Evolutionary conservation across 345 rosid species (phyloP).

Genomic region (Aquilaria sinensis): DNA sequence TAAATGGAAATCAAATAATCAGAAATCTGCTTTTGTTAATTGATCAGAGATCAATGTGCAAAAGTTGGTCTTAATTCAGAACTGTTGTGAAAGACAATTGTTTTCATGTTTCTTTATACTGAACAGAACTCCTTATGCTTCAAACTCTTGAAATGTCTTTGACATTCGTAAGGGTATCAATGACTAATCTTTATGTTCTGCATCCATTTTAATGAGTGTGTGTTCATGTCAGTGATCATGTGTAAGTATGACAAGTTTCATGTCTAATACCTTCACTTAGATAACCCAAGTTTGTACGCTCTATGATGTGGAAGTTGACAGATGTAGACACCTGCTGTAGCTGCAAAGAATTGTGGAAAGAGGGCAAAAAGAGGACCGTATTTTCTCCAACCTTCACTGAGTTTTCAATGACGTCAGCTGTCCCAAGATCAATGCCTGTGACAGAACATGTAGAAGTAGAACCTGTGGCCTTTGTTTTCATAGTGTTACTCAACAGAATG

Average conservation of each 20-base stretch:
- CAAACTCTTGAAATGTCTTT: no score
- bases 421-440: constrained; percentile 38
- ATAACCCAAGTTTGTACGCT: constrained; percentile 62
- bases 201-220: no score
- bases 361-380: constrained; percentile 52
- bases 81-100: no score
- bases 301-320: constrained; percentile 51
- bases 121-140: no score
- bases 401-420: constrained; percentile 43
- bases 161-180: no score
- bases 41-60: no score
- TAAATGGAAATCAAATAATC: no score
- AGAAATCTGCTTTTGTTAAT: no score
- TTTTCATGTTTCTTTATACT: no score
- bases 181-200: no score
- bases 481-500: constrained; percentile 25
- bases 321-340: constrained; percentile 44
- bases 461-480: constrained; percentile 23
- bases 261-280: constrained; percentile 63
- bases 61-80: no score
- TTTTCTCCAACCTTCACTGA: constrained; percentile 64
- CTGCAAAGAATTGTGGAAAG: constrained; percentile 34
- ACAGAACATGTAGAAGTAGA: constrained; percentile 37
- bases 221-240: no score
- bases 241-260: background rate